These are phyloP conservation scores for Fusarium devonianum DNA, from an alignment of 2,329 filamentous ascomycete species.

Conservation along the genomic window DNA sequence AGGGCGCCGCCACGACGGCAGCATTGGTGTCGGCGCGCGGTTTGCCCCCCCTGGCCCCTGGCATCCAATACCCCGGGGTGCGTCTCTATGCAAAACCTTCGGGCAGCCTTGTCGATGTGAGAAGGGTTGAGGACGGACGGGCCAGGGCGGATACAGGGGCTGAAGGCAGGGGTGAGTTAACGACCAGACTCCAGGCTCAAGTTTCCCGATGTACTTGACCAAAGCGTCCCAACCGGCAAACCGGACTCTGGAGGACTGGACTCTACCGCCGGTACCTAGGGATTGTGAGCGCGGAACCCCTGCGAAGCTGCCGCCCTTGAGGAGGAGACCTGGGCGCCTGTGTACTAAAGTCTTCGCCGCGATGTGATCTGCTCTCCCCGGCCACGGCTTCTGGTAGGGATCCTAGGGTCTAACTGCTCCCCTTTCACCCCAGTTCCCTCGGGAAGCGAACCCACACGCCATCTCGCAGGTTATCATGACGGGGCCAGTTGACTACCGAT, in stretches of 20 bases:
- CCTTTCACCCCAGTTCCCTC: slow-evolving; percentile 40
- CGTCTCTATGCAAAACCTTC: slow-evolving; percentile 37
- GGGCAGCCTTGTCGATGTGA: slow-evolving; percentile 40
- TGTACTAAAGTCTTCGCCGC: slow-evolving; percentile 18
- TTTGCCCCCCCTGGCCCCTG: slow-evolving; percentile 23
- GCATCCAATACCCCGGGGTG: slow-evolving; percentile 28
- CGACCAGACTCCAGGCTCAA: slow-evolving; percentile 34
- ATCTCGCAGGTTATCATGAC: slow-evolving; percentile 42
- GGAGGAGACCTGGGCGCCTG: slow-evolving; percentile 21
- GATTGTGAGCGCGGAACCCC: no score
- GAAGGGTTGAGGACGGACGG: slow-evolving; percentile 17
- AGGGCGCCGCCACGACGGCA: slow-evolving; percentile 43
- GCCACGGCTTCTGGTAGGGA: slow-evolving; percentile 28
- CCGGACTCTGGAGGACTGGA: slow-evolving; percentile 8
- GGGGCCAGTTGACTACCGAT: slow-evolving; percentile 40
- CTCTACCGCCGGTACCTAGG: slow-evolving; percentile 20
- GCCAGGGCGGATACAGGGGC: slow-evolving; percentile 32
- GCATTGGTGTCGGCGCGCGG: slow-evolving; percentile 38
- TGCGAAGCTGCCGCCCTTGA: slow-evolving; percentile 25
- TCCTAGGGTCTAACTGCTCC: slow-evolving; percentile 40
- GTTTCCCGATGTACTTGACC: slow-evolving; percentile 39
- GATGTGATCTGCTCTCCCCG: slow-evolving; percentile 39
- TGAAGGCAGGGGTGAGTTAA: slow-evolving; percentile 32
- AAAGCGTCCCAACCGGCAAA: slow-evolving; percentile 19
- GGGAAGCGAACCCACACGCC: slow-evolving; percentile 43